Conservation (phyloP, 257 asterid species). For the Linderniella brevidens region DNA sequence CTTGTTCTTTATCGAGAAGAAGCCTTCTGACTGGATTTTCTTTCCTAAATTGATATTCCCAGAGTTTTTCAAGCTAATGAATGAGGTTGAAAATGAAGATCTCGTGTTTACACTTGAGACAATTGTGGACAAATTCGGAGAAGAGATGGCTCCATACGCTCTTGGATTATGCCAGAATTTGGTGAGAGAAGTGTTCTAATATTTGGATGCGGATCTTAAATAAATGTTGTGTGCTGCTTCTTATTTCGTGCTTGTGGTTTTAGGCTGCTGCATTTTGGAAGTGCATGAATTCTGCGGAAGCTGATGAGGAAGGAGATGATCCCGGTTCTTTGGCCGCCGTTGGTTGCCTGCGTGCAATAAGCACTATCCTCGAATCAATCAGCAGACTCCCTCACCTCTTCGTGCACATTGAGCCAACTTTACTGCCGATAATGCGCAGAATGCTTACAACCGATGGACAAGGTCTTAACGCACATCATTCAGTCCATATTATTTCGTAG, state of each 20-base stretch:
- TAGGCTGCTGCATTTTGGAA: conserved; percentile 99
- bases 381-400: conserved; percentile 86
- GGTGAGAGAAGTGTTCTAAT: conserved; percentile 25
- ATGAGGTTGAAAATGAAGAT: conserved; percentile 98
- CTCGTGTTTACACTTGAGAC: conserved; percentile 96
- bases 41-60: conserved; percentile 12
- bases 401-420: conserved; percentile 71
- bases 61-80: conserved; percentile 95
- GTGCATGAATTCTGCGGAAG: conserved; percentile 85
- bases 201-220: background rate
- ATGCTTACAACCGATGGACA: conserved; percentile 98
- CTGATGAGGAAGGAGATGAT: conserved; percentile 92
- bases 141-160: conserved; percentile 99
- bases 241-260: conserved; percentile 9
- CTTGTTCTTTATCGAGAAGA: conserved; percentile 1
- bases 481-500: no score
- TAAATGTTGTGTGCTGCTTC: conserved; percentile 4
- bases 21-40: conserved; percentile 6
- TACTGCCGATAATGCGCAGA: conserved; percentile 89
- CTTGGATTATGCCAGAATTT: conserved; percentile 95
- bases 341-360: conserved; percentile 97
- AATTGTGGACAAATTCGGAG: conserved; percentile 97
- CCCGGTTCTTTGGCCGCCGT: conserved; percentile 99
- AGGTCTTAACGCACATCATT: conserved; percentile 34
- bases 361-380: conserved; percentile 95